Percentiles rank a stretch among this genome's conserved stretches.
These are phyloP conservation scores for Lactarius trivialis DNA, from an alignment of 768 basidiomycete species.

Conservation along the genomic window DNA sequence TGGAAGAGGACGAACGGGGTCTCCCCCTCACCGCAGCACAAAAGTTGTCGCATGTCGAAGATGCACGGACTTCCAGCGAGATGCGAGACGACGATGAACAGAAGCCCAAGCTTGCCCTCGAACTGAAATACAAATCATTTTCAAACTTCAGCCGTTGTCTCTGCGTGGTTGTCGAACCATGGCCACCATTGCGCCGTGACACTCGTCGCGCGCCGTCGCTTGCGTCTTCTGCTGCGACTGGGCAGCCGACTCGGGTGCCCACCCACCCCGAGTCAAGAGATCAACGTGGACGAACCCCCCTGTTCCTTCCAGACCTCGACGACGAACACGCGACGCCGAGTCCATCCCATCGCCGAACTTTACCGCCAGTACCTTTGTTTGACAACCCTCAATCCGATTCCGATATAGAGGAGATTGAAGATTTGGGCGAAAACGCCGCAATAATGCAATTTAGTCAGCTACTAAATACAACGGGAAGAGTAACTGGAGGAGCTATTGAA, in stretches of 20 bases:
- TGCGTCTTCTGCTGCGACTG: conserved; percentile 27
- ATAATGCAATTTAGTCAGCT: conserved; percentile 76
- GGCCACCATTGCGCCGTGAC: conserved; percentile 45
- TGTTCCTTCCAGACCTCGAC: conserved; percentile 67
- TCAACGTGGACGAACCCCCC: conserved; percentile 50
- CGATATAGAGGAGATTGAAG: conserved; percentile 30
- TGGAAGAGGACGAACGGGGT: conserved; percentile 6
- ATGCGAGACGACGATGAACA: conserved; percentile 52
- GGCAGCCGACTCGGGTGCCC: conserved; percentile 33
- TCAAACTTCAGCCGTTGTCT: conserved; percentile 65
- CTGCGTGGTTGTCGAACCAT: conserved; percentile 80
- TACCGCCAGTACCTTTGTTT: conserved; percentile 41
- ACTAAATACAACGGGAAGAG: conserved; percentile 50
- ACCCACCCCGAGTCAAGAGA: conserved; percentile 27
- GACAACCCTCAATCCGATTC: conserved; percentile 27
- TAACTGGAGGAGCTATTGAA: conserved; percentile 53
- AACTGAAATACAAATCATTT: conserved; percentile 66
- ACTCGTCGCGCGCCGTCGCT: conserved; percentile 32
- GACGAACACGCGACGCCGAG: conserved; percentile 38
- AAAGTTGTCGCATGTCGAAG: conserved; percentile 24
- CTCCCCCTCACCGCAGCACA: not conserved
- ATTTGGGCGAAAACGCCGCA: conserved; percentile 39
- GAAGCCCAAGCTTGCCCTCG: conserved; percentile 66
- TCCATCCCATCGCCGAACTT: conserved; percentile 27
- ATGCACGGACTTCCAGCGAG: conserved; percentile 36